Percentiles rank a stretch among this genome's conserved stretches.
Conservation (phyloP, 139 green algal genomes). For the Tetradesmus obliquus region DNA sequence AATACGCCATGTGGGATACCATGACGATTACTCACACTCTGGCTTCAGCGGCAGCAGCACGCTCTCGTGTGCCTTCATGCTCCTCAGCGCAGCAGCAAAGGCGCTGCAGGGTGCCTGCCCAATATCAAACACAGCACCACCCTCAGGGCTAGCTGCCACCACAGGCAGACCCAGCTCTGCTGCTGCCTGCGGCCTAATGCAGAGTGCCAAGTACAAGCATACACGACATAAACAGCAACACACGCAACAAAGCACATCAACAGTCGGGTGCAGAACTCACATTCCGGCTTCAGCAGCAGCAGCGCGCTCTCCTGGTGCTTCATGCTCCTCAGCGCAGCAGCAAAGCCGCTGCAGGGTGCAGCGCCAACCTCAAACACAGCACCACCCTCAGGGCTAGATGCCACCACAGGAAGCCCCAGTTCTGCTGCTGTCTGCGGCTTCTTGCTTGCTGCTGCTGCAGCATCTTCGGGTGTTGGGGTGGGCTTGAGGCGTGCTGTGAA, state of each 20-base stretch:
- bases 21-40: constrained; percentile 66
- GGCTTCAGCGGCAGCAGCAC: constrained; percentile 67
- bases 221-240: no score
- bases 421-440: constrained; percentile 18
- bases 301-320: constrained; percentile 77
- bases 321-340: constrained; percentile 79
- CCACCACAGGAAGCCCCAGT: neutral
- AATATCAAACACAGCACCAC: neutral
- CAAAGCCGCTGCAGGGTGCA: constrained; percentile 61
- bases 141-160: constrained; percentile 48
- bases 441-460: neutral
- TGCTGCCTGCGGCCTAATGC: neutral
- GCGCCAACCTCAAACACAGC: constrained; percentile 65
- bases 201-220: neutral
- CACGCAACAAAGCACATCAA: no score
- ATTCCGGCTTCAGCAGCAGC: constrained; percentile 76
- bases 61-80: constrained; percentile 85
- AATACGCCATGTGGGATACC: no score
- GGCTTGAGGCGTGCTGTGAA: constrained; percentile 3
- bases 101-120: constrained; percentile 43
- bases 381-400: constrained; percentile 58
- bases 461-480: neutral
- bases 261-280: constrained; percentile 54
- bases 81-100: constrained; percentile 66
- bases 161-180: neutral